Conservation (phyloP, 208 protist genomes). For the Leishmania guyanensis region DNA sequence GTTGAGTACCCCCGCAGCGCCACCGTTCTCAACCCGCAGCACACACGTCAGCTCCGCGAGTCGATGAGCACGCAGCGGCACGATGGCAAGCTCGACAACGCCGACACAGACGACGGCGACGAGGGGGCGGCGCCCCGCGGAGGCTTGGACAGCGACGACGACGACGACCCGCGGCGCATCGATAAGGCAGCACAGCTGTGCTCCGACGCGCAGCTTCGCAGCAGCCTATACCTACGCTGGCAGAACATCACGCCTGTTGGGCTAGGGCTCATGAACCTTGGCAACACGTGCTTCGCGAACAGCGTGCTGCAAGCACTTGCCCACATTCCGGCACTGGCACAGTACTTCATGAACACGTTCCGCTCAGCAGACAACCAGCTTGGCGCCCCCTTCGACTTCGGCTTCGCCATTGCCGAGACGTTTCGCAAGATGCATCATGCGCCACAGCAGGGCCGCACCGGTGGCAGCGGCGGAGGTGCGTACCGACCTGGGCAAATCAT, state of each 20-base stretch:
- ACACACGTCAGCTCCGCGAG: conserved; percentile 53
- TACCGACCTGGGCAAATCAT: conserved; percentile 68
- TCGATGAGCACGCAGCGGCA: neutral
- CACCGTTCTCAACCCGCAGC: conserved; percentile 86
- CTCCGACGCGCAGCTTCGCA: conserved; percentile 45
- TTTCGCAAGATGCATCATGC: conserved; percentile 66
- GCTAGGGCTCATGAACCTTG: conserved; percentile 79
- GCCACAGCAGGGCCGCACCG: neutral
- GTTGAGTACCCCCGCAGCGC: conserved; percentile 86
- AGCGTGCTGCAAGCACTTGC: conserved; percentile 84
- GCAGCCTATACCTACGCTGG: conserved; percentile 75
- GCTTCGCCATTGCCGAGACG: conserved; percentile 79
- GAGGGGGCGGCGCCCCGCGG: conserved; percentile 3
- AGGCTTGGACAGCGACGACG: conserved; percentile 13
- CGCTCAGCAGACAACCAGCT: conserved; percentile 50
- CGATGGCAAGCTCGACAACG: neutral
- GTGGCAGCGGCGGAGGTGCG: conserved; percentile 28
- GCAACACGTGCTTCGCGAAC: conserved; percentile 93
- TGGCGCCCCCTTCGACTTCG: conserved; percentile 80
- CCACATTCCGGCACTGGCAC: conserved; percentile 84
- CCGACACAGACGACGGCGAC: conserved; percentile 21
- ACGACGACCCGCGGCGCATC: conserved; percentile 73
- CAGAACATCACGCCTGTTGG: conserved; percentile 51
- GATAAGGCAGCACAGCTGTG: conserved; percentile 57
- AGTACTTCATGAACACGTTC: conserved; percentile 80